phyloP scores from a whole-genome alignment of 2,329 filamentous ascomycete species.

The Lachnellula cervina region DNA sequence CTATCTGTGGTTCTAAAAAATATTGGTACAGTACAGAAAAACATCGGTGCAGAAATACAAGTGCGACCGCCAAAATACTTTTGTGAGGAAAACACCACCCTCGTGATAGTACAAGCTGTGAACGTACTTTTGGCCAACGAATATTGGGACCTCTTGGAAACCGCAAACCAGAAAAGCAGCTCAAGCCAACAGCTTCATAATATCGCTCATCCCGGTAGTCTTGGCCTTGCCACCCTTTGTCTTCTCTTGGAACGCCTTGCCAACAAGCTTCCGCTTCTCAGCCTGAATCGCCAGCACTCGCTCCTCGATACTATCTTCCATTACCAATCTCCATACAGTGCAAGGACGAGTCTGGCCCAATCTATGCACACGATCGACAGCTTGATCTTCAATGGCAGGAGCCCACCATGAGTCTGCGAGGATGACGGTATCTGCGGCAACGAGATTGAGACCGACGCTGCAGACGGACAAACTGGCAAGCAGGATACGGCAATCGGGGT shows the following conservation, averaged over 20 bases:
- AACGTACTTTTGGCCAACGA: too few species aligned
- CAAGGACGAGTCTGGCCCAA: slow-evolving; percentile 76
- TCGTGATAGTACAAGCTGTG: too few species aligned
- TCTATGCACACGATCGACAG: slow-evolving; percentile 80
- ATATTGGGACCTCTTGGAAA: too few species aligned
- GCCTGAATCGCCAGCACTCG: slow-evolving; percentile 72
- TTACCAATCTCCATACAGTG: slow-evolving; percentile 74
- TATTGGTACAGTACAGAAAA: too few species aligned
- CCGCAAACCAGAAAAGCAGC: neutral
- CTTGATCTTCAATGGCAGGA: slow-evolving; percentile 87
- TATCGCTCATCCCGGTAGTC: slow-evolving; percentile 50
- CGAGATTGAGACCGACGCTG: slow-evolving; percentile 80
- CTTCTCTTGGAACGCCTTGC: slow-evolving; percentile 74
- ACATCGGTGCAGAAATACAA: too few species aligned
- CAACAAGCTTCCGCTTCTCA: slow-evolving; percentile 73
- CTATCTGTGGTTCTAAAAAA: too few species aligned
- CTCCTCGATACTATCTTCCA: slow-evolving; percentile 78
- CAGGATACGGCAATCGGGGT: slow-evolving; percentile 66
- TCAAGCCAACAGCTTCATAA: slow-evolving; percentile 39
- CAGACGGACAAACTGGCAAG: slow-evolving; percentile 79
- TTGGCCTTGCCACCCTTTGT: slow-evolving; percentile 51
- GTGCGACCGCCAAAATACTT: too few species aligned
- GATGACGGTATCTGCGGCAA: slow-evolving; percentile 80
- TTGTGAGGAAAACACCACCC: too few species aligned
- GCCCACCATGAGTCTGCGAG: slow-evolving; percentile 88